These are phyloP conservation scores for Batkoa obscura DNA, from an alignment of 371 early-diverging fungal genomes.

Conservation along the genomic window DNA sequence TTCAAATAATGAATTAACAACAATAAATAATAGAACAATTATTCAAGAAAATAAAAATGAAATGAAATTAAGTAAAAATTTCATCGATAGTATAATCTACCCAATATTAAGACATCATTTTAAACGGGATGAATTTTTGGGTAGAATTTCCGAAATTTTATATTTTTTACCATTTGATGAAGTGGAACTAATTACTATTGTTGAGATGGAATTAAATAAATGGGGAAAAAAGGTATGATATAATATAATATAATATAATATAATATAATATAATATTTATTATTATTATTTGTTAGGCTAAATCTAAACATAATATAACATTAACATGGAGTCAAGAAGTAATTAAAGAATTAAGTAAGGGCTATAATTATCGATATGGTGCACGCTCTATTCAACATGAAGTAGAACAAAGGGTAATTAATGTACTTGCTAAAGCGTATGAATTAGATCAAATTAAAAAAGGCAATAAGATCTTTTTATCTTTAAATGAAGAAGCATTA, in stretches of 20 bases:
- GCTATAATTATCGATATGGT: conserved; percentile 35
- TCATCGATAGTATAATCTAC: conserved; percentile 29
- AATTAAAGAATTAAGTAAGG: conserved; percentile 21
- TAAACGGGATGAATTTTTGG: conserved; percentile 33
- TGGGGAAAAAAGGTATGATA: conserved; percentile 35
- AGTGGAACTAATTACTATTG: conserved; percentile 25
- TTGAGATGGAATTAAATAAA: conserved; percentile 20
- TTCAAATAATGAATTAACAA: no score
- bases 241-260: conserved; percentile 9
- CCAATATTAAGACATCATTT: conserved; percentile 35
- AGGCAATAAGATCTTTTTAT: no score
- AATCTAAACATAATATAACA: conserved; percentile 23
- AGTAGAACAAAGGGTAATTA: conserved; percentile 30
- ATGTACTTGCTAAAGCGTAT: conserved; percentile 31
- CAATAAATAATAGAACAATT: neutral
- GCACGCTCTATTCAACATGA: conserved; percentile 39
- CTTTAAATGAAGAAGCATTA: no score
- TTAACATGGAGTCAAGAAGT: conserved; percentile 31
- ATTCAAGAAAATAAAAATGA: conserved; percentile 12
- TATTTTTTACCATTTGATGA: conserved; percentile 33
- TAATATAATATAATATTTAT: neutral
- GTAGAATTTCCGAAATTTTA: conserved; percentile 34
- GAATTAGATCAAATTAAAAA: conserved; percentile 19
- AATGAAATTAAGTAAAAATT: conserved; percentile 21
- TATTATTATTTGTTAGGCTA: conserved; percentile 22